A percentile compares a stretch with the other conserved stretches of the same genome.
phyloP scores from a whole-genome alignment of 345 rosid species.

The Sonneratia alba region DNA sequence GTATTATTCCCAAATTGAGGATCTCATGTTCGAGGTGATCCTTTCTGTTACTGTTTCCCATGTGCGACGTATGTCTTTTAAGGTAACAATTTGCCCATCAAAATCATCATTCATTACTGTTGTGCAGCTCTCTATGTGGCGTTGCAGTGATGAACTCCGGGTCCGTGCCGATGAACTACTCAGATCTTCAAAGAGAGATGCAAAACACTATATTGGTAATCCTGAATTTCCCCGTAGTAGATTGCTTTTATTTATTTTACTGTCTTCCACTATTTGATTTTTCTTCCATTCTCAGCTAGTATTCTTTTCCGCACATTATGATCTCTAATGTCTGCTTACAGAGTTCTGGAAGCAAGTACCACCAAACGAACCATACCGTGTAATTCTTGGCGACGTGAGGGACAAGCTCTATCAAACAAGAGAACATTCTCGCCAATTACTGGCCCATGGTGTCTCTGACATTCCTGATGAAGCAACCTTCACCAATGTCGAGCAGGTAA shows the following conservation, averaged over 20 bases:
- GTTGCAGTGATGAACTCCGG: slow-evolving; percentile 94
- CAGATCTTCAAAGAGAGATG: slow-evolving; percentile 68
- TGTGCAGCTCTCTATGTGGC: slow-evolving; percentile 98
- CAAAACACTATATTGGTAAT: slow-evolving; percentile 95
- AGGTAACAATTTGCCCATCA: neutral
- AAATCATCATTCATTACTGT: neutral
- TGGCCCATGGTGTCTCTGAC: slow-evolving; percentile 42
- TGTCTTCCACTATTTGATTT: neutral
- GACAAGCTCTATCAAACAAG: slow-evolving; percentile 56
- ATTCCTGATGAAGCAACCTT: slow-evolving; percentile 49
- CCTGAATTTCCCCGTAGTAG: neutral
- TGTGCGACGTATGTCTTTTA: neutral
- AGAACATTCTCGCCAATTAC: slow-evolving; percentile 50
- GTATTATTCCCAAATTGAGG: slow-evolving; percentile 87
- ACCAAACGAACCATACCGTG: slow-evolving; percentile 57
- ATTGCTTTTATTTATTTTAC: neutral
- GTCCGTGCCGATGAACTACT: slow-evolving; percentile 64
- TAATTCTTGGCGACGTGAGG: slow-evolving; percentile 57
- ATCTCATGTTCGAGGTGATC: slow-evolving; percentile 91
- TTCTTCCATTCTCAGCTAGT: neutral
- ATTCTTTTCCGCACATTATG: neutral
- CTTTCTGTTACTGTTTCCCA: neutral
- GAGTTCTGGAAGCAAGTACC: slow-evolving; percentile 76
- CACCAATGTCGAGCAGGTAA: slow-evolving; percentile 48
- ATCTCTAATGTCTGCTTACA: slow-evolving; percentile 19